A percentile compares a stretch with the other conserved stretches of the same genome.
phyloP scores from a whole-genome alignment of 495 filamentous ascomycete species.

The Bathelium albidoporum region DNA sequence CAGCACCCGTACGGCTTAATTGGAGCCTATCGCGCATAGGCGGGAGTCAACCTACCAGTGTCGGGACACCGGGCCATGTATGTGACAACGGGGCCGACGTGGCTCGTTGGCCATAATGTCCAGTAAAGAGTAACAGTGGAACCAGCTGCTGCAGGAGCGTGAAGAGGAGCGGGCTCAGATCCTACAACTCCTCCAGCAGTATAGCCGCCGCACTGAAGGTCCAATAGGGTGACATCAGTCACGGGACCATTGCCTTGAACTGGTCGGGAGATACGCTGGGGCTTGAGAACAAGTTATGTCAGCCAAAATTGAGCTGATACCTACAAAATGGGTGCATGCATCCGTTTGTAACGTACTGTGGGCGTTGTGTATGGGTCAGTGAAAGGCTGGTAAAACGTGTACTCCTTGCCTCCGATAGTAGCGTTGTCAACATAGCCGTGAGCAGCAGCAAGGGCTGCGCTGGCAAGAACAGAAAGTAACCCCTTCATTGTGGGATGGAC shows the following conservation, averaged over 20 bases:
- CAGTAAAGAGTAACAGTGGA: constrained; percentile 10
- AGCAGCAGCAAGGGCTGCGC: constrained; percentile 12
- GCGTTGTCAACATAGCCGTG: constrained; percentile 31
- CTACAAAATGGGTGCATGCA: neutral
- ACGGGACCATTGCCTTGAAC: constrained; percentile 43
- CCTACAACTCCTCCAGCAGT: constrained; percentile 26
- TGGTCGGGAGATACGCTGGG: constrained; percentile 36
- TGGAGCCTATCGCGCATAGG: neutral
- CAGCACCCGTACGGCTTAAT: neutral
- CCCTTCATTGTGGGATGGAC: constrained; percentile 6
- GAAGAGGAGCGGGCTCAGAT: constrained; percentile 14
- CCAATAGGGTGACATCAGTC: constrained; percentile 36
- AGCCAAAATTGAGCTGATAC: neutral
- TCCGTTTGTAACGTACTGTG: constrained; percentile 3
- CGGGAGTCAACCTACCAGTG: constrained; percentile 6
- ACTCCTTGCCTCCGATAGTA: constrained; percentile 35
- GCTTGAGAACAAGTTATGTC: constrained; percentile 9
- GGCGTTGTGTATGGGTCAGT: constrained; percentile 39
- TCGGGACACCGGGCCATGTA: constrained; percentile 20
- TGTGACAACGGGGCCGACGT: constrained; percentile 16
- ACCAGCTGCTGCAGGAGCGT: constrained; percentile 14
- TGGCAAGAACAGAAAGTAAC: constrained; percentile 8
- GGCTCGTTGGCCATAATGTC: constrained; percentile 18
- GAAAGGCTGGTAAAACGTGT: constrained; percentile 33
- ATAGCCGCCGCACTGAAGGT: constrained; percentile 33